These are phyloP conservation scores for Prasinococcaceae sp. DNA, from an alignment of 139 green algal species.

Conservation along the genomic window DNA sequence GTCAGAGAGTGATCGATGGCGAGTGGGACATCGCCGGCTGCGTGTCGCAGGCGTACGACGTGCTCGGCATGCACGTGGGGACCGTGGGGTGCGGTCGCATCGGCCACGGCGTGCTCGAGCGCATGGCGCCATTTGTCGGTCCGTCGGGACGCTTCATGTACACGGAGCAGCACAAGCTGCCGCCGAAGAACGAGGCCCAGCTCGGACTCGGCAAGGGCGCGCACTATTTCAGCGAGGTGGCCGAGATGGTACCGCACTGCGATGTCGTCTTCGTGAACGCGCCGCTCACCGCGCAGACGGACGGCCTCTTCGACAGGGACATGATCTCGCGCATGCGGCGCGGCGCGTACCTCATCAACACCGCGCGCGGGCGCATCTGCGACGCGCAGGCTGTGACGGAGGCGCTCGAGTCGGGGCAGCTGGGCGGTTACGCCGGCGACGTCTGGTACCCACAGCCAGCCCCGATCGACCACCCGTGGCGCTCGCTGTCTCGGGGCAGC, in stretches of 20 bases:
- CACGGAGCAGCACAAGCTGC: background rate
- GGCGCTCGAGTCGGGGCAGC: conserved; percentile 4
- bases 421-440: conserved; percentile 6
- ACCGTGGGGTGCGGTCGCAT: background rate
- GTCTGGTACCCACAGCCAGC: conserved; percentile 9
- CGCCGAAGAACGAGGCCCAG: too few relatives aligned
- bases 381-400: conserved; percentile 7
- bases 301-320: conserved; percentile 8
- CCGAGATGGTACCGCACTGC: background rate
- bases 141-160: background rate
- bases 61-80: background rate
- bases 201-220: too few relatives aligned
- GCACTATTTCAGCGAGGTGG: too few relatives aligned
- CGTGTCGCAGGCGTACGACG: background rate
- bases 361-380: conserved; percentile 7
- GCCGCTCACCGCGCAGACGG: background rate
- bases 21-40: conserved; percentile 1
- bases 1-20: background rate
- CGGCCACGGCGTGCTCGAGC: background rate
- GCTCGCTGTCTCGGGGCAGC: background rate
- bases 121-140: background rate
- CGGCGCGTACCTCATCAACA: conserved; percentile 16
- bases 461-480: conserved; percentile 1
- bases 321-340: conserved; percentile 6
- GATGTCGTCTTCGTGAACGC: conserved; percentile 1